These are phyloP conservation scores for Chlorella sorokiniana DNA, from an alignment of 139 green algal genomes.

Conservation along the genomic window DNA sequence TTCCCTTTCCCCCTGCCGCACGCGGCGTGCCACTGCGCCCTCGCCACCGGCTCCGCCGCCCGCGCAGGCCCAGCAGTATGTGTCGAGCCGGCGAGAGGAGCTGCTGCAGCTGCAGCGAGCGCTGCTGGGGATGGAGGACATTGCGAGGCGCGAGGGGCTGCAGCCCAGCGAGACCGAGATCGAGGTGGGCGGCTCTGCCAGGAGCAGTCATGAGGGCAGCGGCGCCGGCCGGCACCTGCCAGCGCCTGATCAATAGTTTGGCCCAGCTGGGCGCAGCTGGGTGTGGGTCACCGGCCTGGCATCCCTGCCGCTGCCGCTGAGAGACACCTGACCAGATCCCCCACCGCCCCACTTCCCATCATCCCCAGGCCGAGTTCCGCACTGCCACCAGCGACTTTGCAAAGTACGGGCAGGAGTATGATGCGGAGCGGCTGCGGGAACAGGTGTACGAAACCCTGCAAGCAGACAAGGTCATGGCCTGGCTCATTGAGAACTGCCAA, in stretches of 20 bases:
- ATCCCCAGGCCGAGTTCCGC: constrained; percentile 41
- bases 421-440: constrained; percentile 46
- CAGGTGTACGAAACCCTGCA: constrained; percentile 41
- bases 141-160: constrained; percentile 42
- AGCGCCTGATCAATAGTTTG: no score
- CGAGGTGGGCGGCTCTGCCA: neutral
- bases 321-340: no score
- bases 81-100: constrained; percentile 23
- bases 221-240: no score
- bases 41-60: neutral
- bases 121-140: constrained; percentile 45
- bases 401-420: constrained; percentile 35
- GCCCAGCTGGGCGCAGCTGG: no score
- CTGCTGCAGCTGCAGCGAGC: constrained; percentile 36
- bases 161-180: constrained; percentile 31
- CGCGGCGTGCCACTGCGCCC: no score
- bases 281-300: no score
- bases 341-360: no score
- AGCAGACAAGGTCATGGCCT: constrained; percentile 47
- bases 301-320: no score
- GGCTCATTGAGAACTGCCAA: constrained; percentile 42
- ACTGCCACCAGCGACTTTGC: constrained; percentile 16
- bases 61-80: constrained; percentile 14
- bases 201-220: no score
- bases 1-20: neutral